These are phyloP conservation scores for Nelumbo lutea DNA, from an alignment of 164 flowering plant species.

Conservation along the genomic window DNA sequence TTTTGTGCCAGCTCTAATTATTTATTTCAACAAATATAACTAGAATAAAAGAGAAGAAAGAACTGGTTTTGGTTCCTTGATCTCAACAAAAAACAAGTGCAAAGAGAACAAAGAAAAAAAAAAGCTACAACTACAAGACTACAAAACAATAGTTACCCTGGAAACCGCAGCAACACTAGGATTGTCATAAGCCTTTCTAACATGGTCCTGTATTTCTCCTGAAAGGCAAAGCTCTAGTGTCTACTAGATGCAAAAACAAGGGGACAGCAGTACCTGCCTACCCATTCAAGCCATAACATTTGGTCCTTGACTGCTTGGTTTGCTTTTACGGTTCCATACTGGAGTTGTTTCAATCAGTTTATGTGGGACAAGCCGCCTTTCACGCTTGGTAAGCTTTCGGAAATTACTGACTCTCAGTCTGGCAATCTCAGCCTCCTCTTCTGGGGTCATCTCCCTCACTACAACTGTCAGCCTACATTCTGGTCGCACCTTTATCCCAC, in stretches of 20 bases:
- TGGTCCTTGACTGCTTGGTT: slow-evolving; percentile 7
- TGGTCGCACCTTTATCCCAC: slow-evolving; percentile 61
- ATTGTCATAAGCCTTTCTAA: too few species aligned
- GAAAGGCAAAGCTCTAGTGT: neutral
- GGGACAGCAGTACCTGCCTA: too few species aligned
- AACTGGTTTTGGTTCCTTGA: too few species aligned
- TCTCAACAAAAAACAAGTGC: too few species aligned
- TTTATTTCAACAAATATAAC: too few species aligned
- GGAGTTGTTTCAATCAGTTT: slow-evolving; percentile 87
- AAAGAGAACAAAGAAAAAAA: too few species aligned
- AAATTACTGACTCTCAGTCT: slow-evolving; percentile 66
- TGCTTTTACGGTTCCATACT: slow-evolving; percentile 72
- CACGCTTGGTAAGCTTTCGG: slow-evolving; percentile 70
- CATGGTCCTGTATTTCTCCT: neutral
- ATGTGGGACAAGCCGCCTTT: slow-evolving; percentile 79
- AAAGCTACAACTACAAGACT: too few species aligned
- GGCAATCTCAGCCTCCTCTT: slow-evolving; percentile 90
- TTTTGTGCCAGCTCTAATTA: too few species aligned
- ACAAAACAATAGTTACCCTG: too few species aligned
- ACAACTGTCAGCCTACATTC: slow-evolving; percentile 91
- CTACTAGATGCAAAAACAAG: neutral
- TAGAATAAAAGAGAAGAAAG: too few species aligned
- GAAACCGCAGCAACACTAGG: too few species aligned
- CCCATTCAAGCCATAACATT: slow-evolving; percentile 11
- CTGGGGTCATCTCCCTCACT: slow-evolving; percentile 78